These are phyloP conservation scores for Coemansia javaensis DNA, from an alignment of 192 early-diverging fungal species.

Conservation along the genomic window DNA sequence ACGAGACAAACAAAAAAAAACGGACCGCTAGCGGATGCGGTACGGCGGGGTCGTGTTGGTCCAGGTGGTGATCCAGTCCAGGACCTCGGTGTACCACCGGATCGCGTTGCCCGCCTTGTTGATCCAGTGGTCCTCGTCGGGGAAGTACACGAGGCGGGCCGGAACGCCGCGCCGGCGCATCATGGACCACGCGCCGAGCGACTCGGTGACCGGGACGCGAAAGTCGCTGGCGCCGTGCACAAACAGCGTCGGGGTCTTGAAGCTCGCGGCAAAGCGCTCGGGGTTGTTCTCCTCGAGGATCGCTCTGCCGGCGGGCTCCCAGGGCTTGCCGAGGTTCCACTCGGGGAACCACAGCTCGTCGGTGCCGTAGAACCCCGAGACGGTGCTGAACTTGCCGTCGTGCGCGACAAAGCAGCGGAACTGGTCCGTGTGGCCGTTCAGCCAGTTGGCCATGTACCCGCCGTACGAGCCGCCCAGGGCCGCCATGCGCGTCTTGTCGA, in stretches of 20 bases:
- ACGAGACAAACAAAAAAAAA: background rate
- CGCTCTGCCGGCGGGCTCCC: constrained; percentile 45
- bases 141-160: constrained; percentile 69
- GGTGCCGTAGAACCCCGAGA: constrained; percentile 62
- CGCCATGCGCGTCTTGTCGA: constrained; percentile 58
- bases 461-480: constrained; percentile 78
- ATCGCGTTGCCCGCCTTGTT: constrained; percentile 71
- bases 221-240: constrained; percentile 71
- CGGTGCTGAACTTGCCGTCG: constrained; percentile 67
- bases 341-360: constrained; percentile 82
- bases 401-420: constrained; percentile 69
- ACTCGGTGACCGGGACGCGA: constrained; percentile 66
- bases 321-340: constrained; percentile 64
- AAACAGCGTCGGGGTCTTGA: constrained; percentile 74
- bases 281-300: constrained; percentile 68
- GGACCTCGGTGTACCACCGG: constrained; percentile 68
- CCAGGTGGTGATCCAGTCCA: constrained; percentile 54
- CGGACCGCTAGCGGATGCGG: constrained; percentile 10
- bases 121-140: constrained; percentile 72
- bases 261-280: constrained; percentile 59
- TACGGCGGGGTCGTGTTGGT: constrained; percentile 37
- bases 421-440: constrained; percentile 70
- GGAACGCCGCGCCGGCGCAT: constrained; percentile 68
- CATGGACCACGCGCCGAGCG: constrained; percentile 67
- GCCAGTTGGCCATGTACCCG: constrained; percentile 82